These are phyloP conservation scores for Ganoderma leucocontextum DNA, from an alignment of 1,284 basidiomycete genomes.

Conservation along the genomic window DNA sequence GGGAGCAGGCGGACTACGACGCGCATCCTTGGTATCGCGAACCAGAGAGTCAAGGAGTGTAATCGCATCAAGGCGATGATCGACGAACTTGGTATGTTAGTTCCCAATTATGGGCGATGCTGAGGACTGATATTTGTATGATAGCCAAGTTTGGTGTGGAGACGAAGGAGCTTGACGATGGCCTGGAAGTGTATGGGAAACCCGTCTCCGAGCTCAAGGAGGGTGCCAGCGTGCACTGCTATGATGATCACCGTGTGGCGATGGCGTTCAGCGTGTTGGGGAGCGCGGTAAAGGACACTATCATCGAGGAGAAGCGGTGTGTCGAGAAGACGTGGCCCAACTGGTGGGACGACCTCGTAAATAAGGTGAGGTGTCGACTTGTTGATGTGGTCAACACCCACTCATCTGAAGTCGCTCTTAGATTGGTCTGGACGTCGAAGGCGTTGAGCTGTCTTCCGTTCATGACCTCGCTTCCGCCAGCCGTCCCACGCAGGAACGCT, in stretches of 20 bases:
- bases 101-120: neutral
- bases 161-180: conserved; percentile 93
- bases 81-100: conserved; percentile 82
- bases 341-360: conserved; percentile 98
- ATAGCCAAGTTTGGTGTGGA: conserved; percentile 94
- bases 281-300: conserved; percentile 75
- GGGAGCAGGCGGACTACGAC: conserved; percentile 58
- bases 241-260: conserved; percentile 98
- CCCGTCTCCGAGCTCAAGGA: conserved; percentile 68
- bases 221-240: conserved; percentile 89
- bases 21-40: conserved; percentile 94
- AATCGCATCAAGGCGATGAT: conserved; percentile 98
- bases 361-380: conserved; percentile 67
- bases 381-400: conserved; percentile 4
- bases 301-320: conserved; percentile 96
- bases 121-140: conserved; percentile 19
- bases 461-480: conserved; percentile 54
- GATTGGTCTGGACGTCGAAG: conserved; percentile 92
- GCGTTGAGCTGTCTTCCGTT: conserved; percentile 74
- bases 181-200: conserved; percentile 89
- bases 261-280: conserved; percentile 97
- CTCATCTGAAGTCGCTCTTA: conserved; percentile 41
- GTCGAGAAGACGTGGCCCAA: conserved; percentile 99
- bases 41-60: conserved; percentile 98
- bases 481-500: conserved; percentile 46